These are phyloP conservation scores for Lachancea mirantina DNA, from an alignment of 805 yeast species.

Conservation along the genomic window DNA sequence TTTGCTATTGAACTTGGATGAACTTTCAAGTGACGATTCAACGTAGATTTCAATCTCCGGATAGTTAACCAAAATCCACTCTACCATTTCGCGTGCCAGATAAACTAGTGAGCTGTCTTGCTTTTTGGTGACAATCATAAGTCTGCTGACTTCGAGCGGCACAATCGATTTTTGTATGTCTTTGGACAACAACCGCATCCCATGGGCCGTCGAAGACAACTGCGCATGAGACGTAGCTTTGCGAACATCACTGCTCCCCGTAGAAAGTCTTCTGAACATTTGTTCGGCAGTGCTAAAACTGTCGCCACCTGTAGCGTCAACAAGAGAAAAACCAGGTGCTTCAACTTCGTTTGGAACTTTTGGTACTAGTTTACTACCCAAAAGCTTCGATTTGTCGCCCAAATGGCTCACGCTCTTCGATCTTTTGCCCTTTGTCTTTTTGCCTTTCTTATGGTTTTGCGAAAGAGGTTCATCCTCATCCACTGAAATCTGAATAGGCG, in stretches of 20 bases:
- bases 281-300: slow-evolving; percentile 5
- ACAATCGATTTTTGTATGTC: slow-evolving; percentile 65
- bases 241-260: slow-evolving; percentile 38
- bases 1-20: slow-evolving; percentile 55
- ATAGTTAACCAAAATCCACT: slow-evolving; percentile 52
- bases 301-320: slow-evolving; percentile 1
- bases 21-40: slow-evolving; percentile 56
- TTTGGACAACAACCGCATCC: slow-evolving; percentile 68
- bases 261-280: slow-evolving; percentile 15
- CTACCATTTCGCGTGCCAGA: slow-evolving; percentile 71
- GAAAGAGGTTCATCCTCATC: too few relatives aligned
- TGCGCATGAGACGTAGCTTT: slow-evolving; percentile 65
- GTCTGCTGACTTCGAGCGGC: slow-evolving; percentile 57
- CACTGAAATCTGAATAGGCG: slow-evolving; percentile 1
- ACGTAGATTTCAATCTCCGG: slow-evolving; percentile 53
- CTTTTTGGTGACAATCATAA: slow-evolving; percentile 84
- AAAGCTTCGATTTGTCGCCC: slow-evolving; percentile 5
- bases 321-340: background rate
- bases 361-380: slow-evolving; percentile 6
- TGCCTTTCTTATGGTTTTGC: background rate
- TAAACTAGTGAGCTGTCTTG: slow-evolving; percentile 72
- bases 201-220: slow-evolving; percentile 73
- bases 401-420: slow-evolving; percentile 8
- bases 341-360: slow-evolving; percentile 1
- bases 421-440: slow-evolving; percentile 4